Evolutionary conservation across 192 early-diverging fungal genomes (phyloP).

Genomic region (Coemansia sp.): DNA sequence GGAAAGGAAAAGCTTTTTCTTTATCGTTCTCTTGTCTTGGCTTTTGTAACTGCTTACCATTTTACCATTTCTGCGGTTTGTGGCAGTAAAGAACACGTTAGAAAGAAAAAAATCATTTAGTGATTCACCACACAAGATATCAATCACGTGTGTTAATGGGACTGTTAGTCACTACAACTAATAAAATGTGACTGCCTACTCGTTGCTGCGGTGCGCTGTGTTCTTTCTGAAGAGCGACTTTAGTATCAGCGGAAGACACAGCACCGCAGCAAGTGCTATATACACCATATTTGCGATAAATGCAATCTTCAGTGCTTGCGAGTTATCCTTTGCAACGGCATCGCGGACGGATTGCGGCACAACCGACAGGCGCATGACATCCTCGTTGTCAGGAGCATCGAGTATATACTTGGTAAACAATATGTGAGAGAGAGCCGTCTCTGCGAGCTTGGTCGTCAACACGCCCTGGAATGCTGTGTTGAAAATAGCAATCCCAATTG

Average conservation of each 20-base stretch:
- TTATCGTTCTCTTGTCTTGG: too few species aligned
- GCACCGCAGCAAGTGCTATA: neutral
- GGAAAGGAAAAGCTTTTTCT: neutral
- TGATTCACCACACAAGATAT: slow-evolving; percentile 4
- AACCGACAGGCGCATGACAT: slow-evolving; percentile 30
- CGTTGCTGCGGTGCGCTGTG: neutral
- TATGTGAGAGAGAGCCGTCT: slow-evolving; percentile 20
- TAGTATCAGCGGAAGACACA: slow-evolving; percentile 7
- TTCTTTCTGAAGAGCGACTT: neutral
- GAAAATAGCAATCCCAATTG: slow-evolving; percentile 34
- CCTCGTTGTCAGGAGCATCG: slow-evolving; percentile 31
- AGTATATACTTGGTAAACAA: slow-evolving; percentile 37
- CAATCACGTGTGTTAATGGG: neutral
- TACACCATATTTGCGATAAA: slow-evolving; percentile 13
- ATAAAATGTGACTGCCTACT: neutral
- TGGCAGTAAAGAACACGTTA: neutral
- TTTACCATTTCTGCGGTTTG: neutral
- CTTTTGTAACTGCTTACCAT: too few species aligned
- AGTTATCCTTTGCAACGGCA: slow-evolving; percentile 32
- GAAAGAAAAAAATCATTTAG: neutral
- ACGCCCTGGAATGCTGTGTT: slow-evolving; percentile 37
- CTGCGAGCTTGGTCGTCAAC: slow-evolving; percentile 35
- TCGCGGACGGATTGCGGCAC: slow-evolving; percentile 43
- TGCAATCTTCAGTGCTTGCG: slow-evolving; percentile 19
- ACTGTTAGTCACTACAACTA: neutral